Evolutionary conservation across 345 rosid species (phyloP).

Genomic region (Laguncularia racemosa): DNA sequence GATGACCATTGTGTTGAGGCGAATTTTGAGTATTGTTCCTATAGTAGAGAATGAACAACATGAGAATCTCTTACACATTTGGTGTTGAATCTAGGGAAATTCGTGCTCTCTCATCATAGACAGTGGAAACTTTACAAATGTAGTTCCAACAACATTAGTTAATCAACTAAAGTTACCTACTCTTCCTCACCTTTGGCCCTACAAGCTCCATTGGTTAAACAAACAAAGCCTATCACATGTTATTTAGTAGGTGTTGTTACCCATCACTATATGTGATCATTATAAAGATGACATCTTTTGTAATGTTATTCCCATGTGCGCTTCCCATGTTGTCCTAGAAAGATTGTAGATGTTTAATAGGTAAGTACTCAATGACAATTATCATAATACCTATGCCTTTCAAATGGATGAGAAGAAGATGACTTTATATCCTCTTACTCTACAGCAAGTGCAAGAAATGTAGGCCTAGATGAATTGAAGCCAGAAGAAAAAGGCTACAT

Average conservation of each 20-base stretch:
- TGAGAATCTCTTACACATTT: not conserved
- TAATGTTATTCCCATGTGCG: constrained; percentile 3
- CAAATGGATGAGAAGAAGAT: too few species aligned
- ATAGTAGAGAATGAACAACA: not conserved
- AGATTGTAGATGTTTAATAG: too few species aligned
- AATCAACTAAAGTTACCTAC: not conserved
- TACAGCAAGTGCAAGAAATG: too few species aligned
- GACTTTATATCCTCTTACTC: too few species aligned
- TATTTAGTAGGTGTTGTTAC: not conserved
- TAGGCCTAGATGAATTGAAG: too few species aligned
- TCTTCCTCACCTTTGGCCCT: not conserved
- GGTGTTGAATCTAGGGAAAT: not conserved
- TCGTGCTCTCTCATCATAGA: not conserved
- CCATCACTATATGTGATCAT: not conserved
- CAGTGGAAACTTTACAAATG: not conserved
- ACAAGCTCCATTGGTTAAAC: not conserved
- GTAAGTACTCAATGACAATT: too few species aligned
- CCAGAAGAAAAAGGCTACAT: too few species aligned
- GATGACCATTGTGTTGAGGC: too few species aligned
- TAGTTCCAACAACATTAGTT: not conserved
- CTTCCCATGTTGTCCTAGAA: not conserved
- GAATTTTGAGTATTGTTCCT: too few species aligned
- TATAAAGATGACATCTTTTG: not conserved
- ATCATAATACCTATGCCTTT: too few species aligned
- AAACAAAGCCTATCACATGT: not conserved